Evolutionary conservation across 2,329 filamentous ascomycete species (phyloP), one percentile per base, ranked within the genome.

Genomic region (Talaromyces rugulosus): DNA sequence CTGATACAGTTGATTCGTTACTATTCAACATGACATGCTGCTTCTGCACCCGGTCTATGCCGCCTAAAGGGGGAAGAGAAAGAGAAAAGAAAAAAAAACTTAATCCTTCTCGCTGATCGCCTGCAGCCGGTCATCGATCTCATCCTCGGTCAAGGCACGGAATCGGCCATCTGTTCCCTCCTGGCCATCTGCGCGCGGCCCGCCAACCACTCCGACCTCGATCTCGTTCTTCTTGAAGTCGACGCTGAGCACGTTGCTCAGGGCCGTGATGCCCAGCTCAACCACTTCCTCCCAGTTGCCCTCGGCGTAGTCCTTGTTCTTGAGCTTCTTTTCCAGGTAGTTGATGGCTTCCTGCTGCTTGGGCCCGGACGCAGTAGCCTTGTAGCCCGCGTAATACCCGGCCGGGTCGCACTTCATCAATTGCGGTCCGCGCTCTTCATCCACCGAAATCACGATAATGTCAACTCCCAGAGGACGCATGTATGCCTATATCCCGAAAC

Each of bases 221-320:
- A 99, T 89, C 83, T 99, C 95, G 70, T 90, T 90, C 85, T 98
- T 98, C 87, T 99, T 99, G 84, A 99, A 99, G 78, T 99, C 95
- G 78, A 98, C 96, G 79, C 94, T 97, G 67, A 99, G 85, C 64
- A 99, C 93, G 40, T 91, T 96, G 85, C 93, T 96, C 77, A 99
- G 82, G 6, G 95, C 94, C 52, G 92, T 91, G 77, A 99, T 99
- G 63, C 91, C 95, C 71, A 98, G 84, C 83, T 99, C 95, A 56
- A 99, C 94, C 56, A 99, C 95, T 64, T 99, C 95, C 78, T 96
- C 91, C 95, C 95, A 99, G 74, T 82, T 88, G 64, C 95, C 95
- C 62, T 95, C 90, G 40, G 94, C 95, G 71, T 85, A 84, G 73
- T 98, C 93, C 87, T 97, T 97, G 88, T 96, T 97, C 83, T 97